A percentile compares a stretch with the other conserved stretches of the same genome.
Conservation (phyloP, 2,329 filamentous ascomycete genomes). For the Xylaria sp. region DNA sequence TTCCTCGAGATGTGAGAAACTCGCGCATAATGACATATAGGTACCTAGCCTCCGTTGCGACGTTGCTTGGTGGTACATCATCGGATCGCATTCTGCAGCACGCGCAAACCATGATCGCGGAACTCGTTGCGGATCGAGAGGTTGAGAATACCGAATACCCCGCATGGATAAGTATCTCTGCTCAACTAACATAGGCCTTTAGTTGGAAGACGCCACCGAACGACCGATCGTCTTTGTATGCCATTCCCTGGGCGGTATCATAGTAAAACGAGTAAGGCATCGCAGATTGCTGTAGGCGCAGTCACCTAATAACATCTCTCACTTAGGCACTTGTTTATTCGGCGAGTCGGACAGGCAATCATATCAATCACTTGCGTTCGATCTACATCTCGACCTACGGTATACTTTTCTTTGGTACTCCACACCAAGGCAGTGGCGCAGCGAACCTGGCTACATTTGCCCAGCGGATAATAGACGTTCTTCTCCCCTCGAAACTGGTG, state of each 20-base stretch:
- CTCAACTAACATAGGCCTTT: constrained; percentile 3
- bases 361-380: constrained; percentile 30
- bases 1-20: constrained; percentile 29
- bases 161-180: neutral
- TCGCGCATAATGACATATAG: constrained; percentile 33
- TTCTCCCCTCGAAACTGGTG: constrained; percentile 31
- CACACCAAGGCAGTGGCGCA: constrained; percentile 27
- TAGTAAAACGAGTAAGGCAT: constrained; percentile 28
- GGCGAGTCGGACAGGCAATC: constrained; percentile 20
- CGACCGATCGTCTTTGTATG: constrained; percentile 31
- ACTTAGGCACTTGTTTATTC: constrained; percentile 28
- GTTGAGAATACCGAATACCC: constrained; percentile 10
- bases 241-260: constrained; percentile 30
- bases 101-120: constrained; percentile 27
- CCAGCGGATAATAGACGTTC: constrained; percentile 26
- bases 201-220: constrained; percentile 21
- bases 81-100: constrained; percentile 32
- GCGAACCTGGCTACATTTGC: constrained; percentile 24
- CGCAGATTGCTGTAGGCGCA: neutral
- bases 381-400: constrained; percentile 32
- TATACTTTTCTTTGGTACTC: constrained; percentile 34
- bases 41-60: constrained; percentile 27
- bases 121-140: constrained; percentile 32
- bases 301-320: neutral
- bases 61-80: constrained; percentile 20